phyloP scores from a whole-genome alignment of 352 stramenopile genomes.

The Aphanomyces cochlioides region DNA sequence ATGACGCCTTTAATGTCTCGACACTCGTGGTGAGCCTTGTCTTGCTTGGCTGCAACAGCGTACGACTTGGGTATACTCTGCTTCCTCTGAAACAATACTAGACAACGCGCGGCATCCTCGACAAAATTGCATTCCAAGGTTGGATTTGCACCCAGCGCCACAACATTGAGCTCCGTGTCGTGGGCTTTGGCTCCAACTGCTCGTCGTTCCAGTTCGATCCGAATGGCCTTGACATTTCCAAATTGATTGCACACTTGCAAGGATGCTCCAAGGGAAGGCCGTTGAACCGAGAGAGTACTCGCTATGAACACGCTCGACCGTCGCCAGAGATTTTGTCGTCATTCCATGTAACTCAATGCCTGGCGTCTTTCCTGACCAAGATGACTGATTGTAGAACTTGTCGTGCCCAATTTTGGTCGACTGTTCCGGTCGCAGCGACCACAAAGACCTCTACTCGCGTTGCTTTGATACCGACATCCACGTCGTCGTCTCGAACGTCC shows the following conservation, averaged over 20 bases:
- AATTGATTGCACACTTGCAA: constrained; percentile 43
- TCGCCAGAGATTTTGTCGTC: neutral
- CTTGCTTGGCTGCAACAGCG: constrained; percentile 64
- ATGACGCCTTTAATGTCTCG: constrained; percentile 79
- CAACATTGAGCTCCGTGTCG: constrained; percentile 61
- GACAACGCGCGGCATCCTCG: constrained; percentile 60
- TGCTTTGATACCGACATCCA: constrained; percentile 70
- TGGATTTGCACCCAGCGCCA: constrained; percentile 63
- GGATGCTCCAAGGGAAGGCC: constrained; percentile 31
- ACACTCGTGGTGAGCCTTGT: constrained; percentile 68
- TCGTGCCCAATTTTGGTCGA: constrained; percentile 68
- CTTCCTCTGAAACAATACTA: constrained; percentile 12
- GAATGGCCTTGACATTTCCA: constrained; percentile 49
- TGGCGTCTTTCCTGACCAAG: constrained; percentile 15
- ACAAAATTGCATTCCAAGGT: constrained; percentile 56
- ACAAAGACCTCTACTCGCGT: constrained; percentile 49
- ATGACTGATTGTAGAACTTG: constrained; percentile 45
- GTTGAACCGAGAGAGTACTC: neutral
- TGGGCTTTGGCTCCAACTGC: constrained; percentile 66
- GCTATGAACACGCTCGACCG: constrained; percentile 45
- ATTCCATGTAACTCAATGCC: neutral
- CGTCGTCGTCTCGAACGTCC: constrained; percentile 65
- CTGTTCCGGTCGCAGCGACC: constrained; percentile 56
- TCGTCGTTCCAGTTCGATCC: constrained; percentile 55
- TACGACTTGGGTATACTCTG: constrained; percentile 29